These are phyloP conservation scores for Leucoagaricus sp. DNA, from an alignment of 1,284 basidiomycete genomes.

Conservation along the genomic window DNA sequence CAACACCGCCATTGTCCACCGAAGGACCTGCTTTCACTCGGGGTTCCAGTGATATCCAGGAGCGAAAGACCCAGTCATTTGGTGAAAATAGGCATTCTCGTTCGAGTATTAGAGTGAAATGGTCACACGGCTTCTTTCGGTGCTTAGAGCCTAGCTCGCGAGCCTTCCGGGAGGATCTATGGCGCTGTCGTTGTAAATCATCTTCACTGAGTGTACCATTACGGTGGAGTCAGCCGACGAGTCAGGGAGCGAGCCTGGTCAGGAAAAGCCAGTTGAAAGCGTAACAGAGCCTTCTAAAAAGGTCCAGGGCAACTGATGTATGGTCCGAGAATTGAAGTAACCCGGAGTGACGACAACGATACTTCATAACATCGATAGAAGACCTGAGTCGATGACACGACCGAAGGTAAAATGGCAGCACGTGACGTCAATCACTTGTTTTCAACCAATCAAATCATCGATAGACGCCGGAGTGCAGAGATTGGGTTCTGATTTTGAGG, in stretches of 20 bases:
- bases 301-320: too few species aligned
- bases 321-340: neutral
- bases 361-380: neutral
- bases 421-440: neutral
- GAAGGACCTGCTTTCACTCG: too few species aligned
- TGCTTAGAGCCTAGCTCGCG: too few species aligned
- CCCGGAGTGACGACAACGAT: neutral
- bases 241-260: neutral
- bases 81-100: too few species aligned
- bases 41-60: too few species aligned
- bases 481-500: neutral
- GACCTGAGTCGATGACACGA: too few species aligned
- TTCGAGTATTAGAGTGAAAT: too few species aligned
- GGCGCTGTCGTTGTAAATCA: too few species aligned
- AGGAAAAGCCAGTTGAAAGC: neutral
- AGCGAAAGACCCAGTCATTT: too few species aligned
- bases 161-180: too few species aligned
- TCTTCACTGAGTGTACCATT: neutral
- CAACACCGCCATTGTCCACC: too few species aligned
- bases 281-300: neutral
- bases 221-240: neutral
- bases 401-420: neutral
- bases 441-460: neutral
- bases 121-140: too few species aligned
- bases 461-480: conserved; percentile 7